Base-by-base conservation (phyloP, 352 stramenopile genomes). In the Blastocystis sp. region DNA sequence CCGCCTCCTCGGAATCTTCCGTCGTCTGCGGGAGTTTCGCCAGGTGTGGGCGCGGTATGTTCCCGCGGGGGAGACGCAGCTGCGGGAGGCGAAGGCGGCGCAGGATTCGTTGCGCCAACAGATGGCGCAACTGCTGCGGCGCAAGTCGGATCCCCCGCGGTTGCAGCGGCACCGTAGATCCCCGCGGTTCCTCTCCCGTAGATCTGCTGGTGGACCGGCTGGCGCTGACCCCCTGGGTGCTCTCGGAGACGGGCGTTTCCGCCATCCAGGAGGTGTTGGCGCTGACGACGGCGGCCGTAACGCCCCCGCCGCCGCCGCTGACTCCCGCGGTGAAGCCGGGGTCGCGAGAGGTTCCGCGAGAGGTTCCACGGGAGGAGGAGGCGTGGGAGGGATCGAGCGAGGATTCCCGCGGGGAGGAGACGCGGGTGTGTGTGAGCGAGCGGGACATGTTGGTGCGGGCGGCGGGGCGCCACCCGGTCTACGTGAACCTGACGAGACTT, bases 401-500 rank as follows among this genome's bases (percentile, higher is more conserved):
- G 34, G 69, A 46, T 4, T 2, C 3, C 1, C 8, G 24, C 9
- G 24, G 32, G 27, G 44, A 34, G 69, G 46, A 49, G 11, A 44
- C n/a, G 46, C 53, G 56, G 34, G 63, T 81, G 69, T 32, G 29
- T 24, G 51, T 81, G 21, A 40, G 34, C 4, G 36, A 61, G 49
- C 44, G 63, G 2, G 69, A 81, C 40, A 81, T 81, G 69, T 27
- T 81, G 40, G 29, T 81, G 49, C 46, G 40, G 9, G 40, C 11
- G n/a, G 14, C 24, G 24, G 40, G 69, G 21, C 36, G 29, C 38
- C 69, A 57, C 53, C 69, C 53, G 8, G 69, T 81, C 2, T 81
- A 49, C 29, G 63, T 81, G 2, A 81, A 81, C 24, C 44, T 81
- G 34, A 81, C 69, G 24, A 48, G 69, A 40, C 69, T 81, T 8